These are phyloP conservation scores for Aspergillus bombycis DNA, from an alignment of 2,329 filamentous ascomycete genomes.

Conservation along the genomic window DNA sequence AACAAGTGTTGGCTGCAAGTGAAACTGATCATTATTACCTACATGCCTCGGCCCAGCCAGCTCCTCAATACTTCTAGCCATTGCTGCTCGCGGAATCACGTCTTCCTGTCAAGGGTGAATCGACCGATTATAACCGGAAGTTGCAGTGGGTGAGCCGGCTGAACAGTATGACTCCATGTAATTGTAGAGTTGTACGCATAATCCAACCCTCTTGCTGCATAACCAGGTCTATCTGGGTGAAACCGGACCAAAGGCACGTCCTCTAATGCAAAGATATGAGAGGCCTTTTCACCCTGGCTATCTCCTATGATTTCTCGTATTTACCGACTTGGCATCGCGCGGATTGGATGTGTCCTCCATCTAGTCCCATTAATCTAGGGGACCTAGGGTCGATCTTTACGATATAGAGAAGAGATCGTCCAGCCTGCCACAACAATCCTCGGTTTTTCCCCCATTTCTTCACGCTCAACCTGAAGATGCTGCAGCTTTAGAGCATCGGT, in stretches of 20 bases:
- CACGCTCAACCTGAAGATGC: background rate
- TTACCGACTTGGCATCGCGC: background rate
- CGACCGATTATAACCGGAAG: background rate
- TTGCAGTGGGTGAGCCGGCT: background rate
- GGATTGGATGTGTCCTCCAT: background rate
- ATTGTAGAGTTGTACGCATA: background rate
- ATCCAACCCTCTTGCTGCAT: background rate
- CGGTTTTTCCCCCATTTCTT: background rate
- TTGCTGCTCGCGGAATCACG: too few relatives aligned
- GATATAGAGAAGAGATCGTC: constrained; percentile 2
- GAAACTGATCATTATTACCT: too few relatives aligned
- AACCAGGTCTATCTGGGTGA: background rate
- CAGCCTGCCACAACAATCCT: background rate
- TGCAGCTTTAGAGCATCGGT: background rate
- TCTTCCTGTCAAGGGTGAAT: too few relatives aligned
- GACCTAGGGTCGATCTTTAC: background rate
- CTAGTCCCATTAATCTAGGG: background rate
- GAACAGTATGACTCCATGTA: background rate
- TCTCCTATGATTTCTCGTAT: background rate
- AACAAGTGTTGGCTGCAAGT: too few relatives aligned
- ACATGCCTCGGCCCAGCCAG: too few relatives aligned
- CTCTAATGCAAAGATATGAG: background rate
- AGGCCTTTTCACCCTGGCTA: background rate
- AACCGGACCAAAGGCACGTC: background rate
- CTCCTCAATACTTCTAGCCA: too few relatives aligned